Base-by-base conservation (phyloP, 169 alveolate genomes). In the Amoebophrya sp. region DNA sequence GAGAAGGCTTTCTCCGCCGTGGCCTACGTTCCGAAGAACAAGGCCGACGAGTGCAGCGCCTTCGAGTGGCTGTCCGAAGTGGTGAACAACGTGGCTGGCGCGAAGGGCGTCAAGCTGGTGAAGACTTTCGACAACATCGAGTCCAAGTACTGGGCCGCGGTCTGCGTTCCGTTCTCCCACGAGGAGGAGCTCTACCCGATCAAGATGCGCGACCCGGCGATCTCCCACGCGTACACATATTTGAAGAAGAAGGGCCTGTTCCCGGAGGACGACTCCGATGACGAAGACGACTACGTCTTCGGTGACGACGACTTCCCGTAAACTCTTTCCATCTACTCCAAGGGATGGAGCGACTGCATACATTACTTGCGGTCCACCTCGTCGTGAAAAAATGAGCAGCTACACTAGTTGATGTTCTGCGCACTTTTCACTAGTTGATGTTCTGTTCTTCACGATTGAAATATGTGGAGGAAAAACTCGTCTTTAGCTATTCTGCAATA, bases 1-100 rank as follows among this genome's bases (percentile, higher is more conserved):
- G 83, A 66, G 39, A n/a, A 66, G 29, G 18, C 1, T 2, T 66
- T 66, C 18, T 66, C 83, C 83, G 83, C 32, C 10, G 83, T 66
- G 39, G 12, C 83, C 83, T 66, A 66, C 83, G 83, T 66, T 2
- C 83, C 83, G 83, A 66, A 66, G 83, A n/a, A 66, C 83, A 66
- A 66, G 83, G 83, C 83, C 10, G 83, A 66, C 38, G 83, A 66
- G 10, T 66, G 83, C 83, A 7, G 32, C 35, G 83, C 83, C 12
- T n/a, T 25, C 83, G 83, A 66, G 32, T 66, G 83, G 83, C 83
- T 66, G 32, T 66, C 38, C 83, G 83, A 66, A 25, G 83, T 66
- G 83, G 18, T 66, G 39, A 66, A 25, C 38, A 66, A 66, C 83
- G 35, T 66, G 7, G 83, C 83, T 2, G 83, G 35, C 38, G 1